Percentiles rank a stretch among this genome's conserved stretches.
These are phyloP conservation scores for Aspergillus melleus DNA, from an alignment of 2,329 filamentous ascomycete genomes.

Conservation along the genomic window DNA sequence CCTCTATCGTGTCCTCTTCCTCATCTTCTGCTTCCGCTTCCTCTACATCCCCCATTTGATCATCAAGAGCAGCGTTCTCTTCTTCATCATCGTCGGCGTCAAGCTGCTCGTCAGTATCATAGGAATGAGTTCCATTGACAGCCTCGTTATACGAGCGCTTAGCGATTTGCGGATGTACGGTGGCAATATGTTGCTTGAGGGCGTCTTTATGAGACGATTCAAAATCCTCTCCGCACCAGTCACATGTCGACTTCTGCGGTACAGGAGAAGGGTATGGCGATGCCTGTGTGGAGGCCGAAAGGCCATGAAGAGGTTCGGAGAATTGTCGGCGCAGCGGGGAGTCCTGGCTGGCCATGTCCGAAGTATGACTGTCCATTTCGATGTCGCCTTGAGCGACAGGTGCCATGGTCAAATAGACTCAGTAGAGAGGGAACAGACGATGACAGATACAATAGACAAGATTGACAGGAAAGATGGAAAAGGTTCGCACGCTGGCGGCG, in stretches of 20 bases:
- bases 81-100: slow-evolving; percentile 14
- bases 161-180: slow-evolving; percentile 34
- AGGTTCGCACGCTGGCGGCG: not conserved
- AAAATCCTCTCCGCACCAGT: slow-evolving; percentile 38
- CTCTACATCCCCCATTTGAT: slow-evolving; percentile 12
- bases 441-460: not conserved
- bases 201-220: slow-evolving; percentile 30
- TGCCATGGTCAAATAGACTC: slow-evolving; percentile 27
- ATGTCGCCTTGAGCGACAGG: slow-evolving; percentile 34
- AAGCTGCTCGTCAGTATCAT: slow-evolving; percentile 17
- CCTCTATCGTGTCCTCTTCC: slow-evolving; percentile 14
- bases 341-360: slow-evolving; percentile 38
- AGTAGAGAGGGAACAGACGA: not conserved
- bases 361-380: slow-evolving; percentile 38
- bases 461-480: slow-evolving; percentile 7
- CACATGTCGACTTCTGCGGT: slow-evolving; percentile 31
- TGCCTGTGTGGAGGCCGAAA: slow-evolving; percentile 35
- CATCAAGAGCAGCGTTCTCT: slow-evolving; percentile 9
- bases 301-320: slow-evolving; percentile 37
- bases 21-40: slow-evolving; percentile 18
- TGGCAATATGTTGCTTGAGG: slow-evolving; percentile 35
- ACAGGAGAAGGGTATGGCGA: slow-evolving; percentile 36
- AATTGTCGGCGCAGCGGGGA: slow-evolving; percentile 40
- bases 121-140: slow-evolving; percentile 22
- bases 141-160: slow-evolving; percentile 27